These are phyloP conservation scores for Cladosporium oxysporum DNA, from an alignment of 2,329 filamentous ascomycete species.

Conservation along the genomic window DNA sequence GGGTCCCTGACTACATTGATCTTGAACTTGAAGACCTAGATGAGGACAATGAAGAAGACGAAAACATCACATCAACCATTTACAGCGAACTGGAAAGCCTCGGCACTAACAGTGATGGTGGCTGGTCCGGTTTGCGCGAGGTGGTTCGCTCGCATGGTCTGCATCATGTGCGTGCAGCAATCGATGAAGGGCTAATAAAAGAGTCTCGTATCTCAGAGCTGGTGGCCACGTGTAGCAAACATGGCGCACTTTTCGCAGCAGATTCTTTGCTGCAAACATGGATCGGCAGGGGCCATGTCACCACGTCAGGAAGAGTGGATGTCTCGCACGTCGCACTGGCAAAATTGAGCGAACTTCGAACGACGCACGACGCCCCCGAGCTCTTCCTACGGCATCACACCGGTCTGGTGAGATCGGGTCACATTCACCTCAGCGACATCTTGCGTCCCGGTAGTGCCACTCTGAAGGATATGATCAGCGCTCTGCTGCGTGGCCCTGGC, in stretches of 20 bases:
- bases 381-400: not conserved
- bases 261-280: not conserved
- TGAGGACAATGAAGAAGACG: conserved; percentile 36
- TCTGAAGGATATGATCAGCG: conserved; percentile 16
- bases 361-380: not conserved
- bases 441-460: not conserved
- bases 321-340: not conserved
- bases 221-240: conserved; percentile 13
- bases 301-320: not conserved
- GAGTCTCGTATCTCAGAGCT: conserved; percentile 18
- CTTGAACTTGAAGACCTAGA: conserved; percentile 36
- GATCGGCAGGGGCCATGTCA: not conserved
- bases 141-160: conserved; percentile 46
- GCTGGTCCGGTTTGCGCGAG: conserved; percentile 44
- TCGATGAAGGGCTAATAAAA: conserved; percentile 38
- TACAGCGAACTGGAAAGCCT: conserved; percentile 45
- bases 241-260: conserved; percentile 17
- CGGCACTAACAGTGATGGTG: conserved; percentile 36
- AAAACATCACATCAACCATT: conserved; percentile 41
- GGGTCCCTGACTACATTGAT: conserved; percentile 43
- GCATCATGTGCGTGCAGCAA: conserved; percentile 39
- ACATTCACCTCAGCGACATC: not conserved
- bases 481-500: conserved; percentile 3
- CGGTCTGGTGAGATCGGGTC: not conserved
- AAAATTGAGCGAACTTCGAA: conserved; percentile 11